A percentile compares a stretch with the other conserved stretches of the same genome.
Evolutionary conservation across 2,329 filamentous ascomycete species (phyloP).

Genomic region (Colletotrichum sp.): DNA sequence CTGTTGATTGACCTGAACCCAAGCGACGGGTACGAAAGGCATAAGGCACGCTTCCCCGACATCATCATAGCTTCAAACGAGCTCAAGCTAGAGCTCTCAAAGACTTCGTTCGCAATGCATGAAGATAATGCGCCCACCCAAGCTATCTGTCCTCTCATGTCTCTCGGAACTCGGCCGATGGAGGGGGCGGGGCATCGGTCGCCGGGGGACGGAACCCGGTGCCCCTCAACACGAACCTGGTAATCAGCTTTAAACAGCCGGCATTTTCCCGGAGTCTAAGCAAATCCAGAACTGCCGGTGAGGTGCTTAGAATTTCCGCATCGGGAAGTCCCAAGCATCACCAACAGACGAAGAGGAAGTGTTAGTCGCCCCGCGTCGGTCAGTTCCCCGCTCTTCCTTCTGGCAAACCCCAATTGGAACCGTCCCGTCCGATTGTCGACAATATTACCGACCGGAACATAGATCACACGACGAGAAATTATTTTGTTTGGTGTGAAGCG

Average conservation of each 20-base stretch:
- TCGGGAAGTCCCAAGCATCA: background rate
- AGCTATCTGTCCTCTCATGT: background rate
- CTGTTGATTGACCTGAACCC: background rate
- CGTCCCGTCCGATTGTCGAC: background rate
- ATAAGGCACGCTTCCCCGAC: rapidly evolving
- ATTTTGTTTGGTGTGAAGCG: background rate
- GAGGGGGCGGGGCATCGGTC: background rate
- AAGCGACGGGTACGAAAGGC: background rate
- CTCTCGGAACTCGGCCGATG: background rate
- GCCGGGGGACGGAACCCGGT: background rate
- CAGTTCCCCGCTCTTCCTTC: conserved; percentile 1
- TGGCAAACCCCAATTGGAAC: background rate
- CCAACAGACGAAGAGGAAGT: background rate
- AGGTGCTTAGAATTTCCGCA: background rate
- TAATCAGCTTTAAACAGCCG: background rate
- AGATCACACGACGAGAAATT: background rate
- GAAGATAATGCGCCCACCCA: background rate
- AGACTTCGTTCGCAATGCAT: background rate
- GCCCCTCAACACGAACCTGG: background rate
- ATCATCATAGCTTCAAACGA: background rate
- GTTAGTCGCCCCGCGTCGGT: background rate
- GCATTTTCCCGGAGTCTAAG: background rate
- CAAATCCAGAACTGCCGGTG: background rate
- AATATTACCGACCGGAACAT: background rate
- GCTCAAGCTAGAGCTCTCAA: background rate